Conservation (phyloP, 2,329 filamentous ascomycete genomes). For the Penicillium hordei region DNA sequence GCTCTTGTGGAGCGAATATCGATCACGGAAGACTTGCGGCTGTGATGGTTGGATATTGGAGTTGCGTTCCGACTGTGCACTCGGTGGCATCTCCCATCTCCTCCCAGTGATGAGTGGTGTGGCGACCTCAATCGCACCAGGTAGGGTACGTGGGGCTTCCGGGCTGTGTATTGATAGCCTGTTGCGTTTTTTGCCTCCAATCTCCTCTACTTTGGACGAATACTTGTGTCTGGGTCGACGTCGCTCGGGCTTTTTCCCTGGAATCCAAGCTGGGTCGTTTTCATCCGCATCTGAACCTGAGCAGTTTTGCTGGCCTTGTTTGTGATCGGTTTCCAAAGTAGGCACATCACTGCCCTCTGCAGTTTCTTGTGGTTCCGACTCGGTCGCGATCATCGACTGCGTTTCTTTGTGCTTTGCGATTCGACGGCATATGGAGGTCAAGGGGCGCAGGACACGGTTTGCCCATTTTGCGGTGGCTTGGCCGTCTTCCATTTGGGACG, state of each 20-base stretch:
- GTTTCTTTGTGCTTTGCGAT: slow-evolving; percentile 44
- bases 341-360: background rate
- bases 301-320: slow-evolving; percentile 4
- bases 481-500: slow-evolving; percentile 37
- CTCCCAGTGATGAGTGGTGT: slow-evolving; percentile 45
- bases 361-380: slow-evolving; percentile 22
- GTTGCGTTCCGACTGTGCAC: slow-evolving; percentile 22
- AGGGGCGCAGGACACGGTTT: slow-evolving; percentile 45
- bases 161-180: slow-evolving; percentile 39
- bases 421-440: slow-evolving; percentile 42
- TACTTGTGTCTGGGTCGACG: slow-evolving; percentile 42
- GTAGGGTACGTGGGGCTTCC: slow-evolving; percentile 35
- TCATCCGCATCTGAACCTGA: slow-evolving; percentile 37
- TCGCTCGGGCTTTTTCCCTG: slow-evolving; percentile 32
- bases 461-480: slow-evolving; percentile 45
- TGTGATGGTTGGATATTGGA: slow-evolving; percentile 12
- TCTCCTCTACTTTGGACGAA: slow-evolving; percentile 32
- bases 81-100: slow-evolving; percentile 23
- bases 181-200: slow-evolving; percentile 24
- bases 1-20: slow-evolving; percentile 31
- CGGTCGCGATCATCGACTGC: slow-evolving; percentile 28
- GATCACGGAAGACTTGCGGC: slow-evolving; percentile 27
- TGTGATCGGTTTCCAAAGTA: background rate
- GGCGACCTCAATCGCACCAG: slow-evolving; percentile 44
- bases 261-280: slow-evolving; percentile 44